These are phyloP conservation scores for Cutaneotrichosporon cavernicola DNA, from an alignment of 1,284 basidiomycete species.

Conservation along the genomic window DNA sequence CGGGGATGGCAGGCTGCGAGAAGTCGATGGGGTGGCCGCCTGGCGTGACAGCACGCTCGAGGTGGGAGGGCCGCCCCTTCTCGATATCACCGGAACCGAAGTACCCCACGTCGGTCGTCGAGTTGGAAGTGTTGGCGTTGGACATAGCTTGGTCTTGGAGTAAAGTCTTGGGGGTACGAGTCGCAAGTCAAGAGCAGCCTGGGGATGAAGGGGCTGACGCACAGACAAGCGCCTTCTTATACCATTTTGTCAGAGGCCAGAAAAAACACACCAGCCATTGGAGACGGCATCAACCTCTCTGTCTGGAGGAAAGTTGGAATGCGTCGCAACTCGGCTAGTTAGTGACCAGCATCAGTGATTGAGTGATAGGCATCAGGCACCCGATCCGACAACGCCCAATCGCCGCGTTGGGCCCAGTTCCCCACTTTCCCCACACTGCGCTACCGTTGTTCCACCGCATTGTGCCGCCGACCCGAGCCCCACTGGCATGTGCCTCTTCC, in stretches of 20 bases:
- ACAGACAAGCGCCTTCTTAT: background rate
- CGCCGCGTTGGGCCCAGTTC: background rate
- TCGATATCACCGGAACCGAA: constrained; percentile 23
- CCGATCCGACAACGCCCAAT: constrained; percentile 9
- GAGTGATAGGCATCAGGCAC: constrained; percentile 7
- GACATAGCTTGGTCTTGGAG: background rate
- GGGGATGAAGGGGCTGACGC: background rate
- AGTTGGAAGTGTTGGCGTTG: constrained; percentile 6
- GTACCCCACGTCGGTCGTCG: constrained; percentile 13
- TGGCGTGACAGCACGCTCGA: constrained; percentile 26
- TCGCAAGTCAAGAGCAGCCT: no score
- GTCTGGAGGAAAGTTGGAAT: background rate
- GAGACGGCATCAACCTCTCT: background rate
- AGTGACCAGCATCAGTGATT: background rate
- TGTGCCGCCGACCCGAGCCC: background rate
- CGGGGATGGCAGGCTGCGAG: constrained; percentile 29
- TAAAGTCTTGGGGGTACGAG: no score
- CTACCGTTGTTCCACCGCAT: no score
- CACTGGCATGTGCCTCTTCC: background rate
- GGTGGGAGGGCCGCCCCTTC: constrained; percentile 22
- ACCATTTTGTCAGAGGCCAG: background rate
- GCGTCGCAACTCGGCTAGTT: background rate
- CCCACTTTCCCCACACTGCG: background rate
- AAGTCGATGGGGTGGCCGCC: constrained; percentile 32
- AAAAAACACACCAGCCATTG: background rate